Conservation (phyloP, 2,329 filamentous ascomycete species). For the Thielaviopsis musarum region DNA sequence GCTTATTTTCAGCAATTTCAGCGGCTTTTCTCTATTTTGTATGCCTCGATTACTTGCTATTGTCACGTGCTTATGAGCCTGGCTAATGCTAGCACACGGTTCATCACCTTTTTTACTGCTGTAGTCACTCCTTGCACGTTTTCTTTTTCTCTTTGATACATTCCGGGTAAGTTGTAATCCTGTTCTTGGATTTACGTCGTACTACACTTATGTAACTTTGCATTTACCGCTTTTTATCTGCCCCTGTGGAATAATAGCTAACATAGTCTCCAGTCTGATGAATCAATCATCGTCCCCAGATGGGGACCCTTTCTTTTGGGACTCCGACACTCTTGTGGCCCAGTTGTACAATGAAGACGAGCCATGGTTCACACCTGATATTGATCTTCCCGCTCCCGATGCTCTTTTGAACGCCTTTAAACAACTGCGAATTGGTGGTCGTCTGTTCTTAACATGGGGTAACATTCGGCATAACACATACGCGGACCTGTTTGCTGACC, state of each 20-base stretch:
- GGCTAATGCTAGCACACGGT: background rate
- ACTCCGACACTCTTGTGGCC: conserved; percentile 45
- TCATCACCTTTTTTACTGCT: no score
- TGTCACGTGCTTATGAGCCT: background rate
- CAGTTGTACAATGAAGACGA: conserved; percentile 42
- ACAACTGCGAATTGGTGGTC: conserved; percentile 49
- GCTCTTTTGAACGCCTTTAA: conserved; percentile 37
- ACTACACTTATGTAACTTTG: no score
- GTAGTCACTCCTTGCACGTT: no score
- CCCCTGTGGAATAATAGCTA: background rate
- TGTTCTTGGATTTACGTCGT: no score
- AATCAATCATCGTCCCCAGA: background rate
- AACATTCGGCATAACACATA: conserved; percentile 28
- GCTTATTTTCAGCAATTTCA: background rate
- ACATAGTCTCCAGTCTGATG: background rate
- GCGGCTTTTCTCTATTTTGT: background rate
- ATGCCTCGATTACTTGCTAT: background rate
- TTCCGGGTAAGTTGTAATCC: no score
- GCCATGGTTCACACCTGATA: conserved; percentile 29
- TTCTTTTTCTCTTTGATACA: no score
- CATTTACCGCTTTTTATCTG: background rate
- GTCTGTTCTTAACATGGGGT: conserved; percentile 40
- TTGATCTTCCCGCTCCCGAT: conserved; percentile 11
- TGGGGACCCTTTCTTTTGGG: conserved; percentile 62
- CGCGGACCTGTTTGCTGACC: conserved; percentile 31